Evolutionary conservation across 1,284 basidiomycete species (phyloP).

Genomic region (Ceratobasidium sp.): DNA sequence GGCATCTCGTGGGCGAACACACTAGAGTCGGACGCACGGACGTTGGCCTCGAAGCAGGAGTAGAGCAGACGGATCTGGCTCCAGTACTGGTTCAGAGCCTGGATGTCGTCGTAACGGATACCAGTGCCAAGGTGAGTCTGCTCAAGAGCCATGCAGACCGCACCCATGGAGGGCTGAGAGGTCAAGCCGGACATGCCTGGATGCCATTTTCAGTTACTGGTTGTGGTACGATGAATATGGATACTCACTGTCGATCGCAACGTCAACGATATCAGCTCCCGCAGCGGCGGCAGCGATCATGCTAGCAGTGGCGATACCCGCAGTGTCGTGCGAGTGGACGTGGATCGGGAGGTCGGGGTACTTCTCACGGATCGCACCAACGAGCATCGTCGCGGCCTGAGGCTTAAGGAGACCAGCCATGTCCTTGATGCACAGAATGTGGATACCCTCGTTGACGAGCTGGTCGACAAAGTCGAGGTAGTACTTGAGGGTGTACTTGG

Average conservation of each 20-base stretch:
- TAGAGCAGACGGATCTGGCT: constrained; percentile 96
- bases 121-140: constrained; percentile 96
- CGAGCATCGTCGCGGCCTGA: constrained; percentile 90
- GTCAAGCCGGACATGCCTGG: constrained; percentile 97
- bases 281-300: constrained; percentile 97
- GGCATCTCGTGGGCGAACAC: constrained; percentile 99
- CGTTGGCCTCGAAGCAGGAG: constrained; percentile 98
- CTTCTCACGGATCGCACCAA: constrained; percentile 93
- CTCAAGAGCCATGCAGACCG: constrained; percentile 92
- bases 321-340: constrained; percentile 99
- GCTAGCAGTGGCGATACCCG: constrained; percentile 95
- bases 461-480: constrained; percentile 96
- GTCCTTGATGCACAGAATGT: constrained; percentile 98
- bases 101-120: constrained; percentile 97
- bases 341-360: constrained; percentile 99
- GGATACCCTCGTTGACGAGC: constrained; percentile 95
- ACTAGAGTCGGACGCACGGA: constrained; percentile 94
- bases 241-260: constrained; percentile 92
- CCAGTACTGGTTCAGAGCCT: constrained; percentile 98
- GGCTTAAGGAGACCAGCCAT: constrained; percentile 99
- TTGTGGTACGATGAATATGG: neutral
- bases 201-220: constrained; percentile 7
- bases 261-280: constrained; percentile 97
- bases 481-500: constrained; percentile 98
- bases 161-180: constrained; percentile 99